A percentile compares a stretch with the other conserved stretches of the same genome.
Evolutionary conservation across 73 alveolate genomes (phyloP).

Genomic region (Paramecium sonneborni): DNA sequence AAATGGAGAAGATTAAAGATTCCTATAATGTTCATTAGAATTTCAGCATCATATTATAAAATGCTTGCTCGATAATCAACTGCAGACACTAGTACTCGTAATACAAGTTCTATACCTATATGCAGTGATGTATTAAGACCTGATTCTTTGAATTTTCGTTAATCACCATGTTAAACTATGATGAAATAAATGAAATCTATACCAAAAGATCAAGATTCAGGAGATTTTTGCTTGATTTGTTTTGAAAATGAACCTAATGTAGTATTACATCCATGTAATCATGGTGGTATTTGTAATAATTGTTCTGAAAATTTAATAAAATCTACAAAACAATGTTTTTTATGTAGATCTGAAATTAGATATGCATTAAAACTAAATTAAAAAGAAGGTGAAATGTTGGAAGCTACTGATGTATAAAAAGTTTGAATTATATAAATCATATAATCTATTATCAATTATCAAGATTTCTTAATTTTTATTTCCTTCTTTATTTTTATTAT

Average conservation of each 20-base stretch:
- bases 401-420: slow-evolving; percentile 42
- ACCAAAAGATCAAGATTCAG: background rate
- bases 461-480: slow-evolving; percentile 16
- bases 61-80: background rate
- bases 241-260: slow-evolving; percentile 52
- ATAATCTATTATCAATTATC: slow-evolving; percentile 44
- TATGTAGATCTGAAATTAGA: slow-evolving; percentile 35
- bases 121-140: background rate
- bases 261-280: slow-evolving; percentile 24
- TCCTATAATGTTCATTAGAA: slow-evolving; percentile 18
- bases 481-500: slow-evolving; percentile 13
- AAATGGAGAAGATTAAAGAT: slow-evolving; percentile 42
- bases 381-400: background rate
- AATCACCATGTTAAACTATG: slow-evolving; percentile 44
- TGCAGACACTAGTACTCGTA: background rate
- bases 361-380: background rate
- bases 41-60: slow-evolving; percentile 34
- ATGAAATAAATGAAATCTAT: background rate
- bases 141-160: slow-evolving; percentile 12
- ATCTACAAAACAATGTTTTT: background rate
- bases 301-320: background rate
- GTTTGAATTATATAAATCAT: background rate
- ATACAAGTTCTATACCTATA: background rate
- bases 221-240: slow-evolving; percentile 17
- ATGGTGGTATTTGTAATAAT: slow-evolving; percentile 41